Percentiles rank a stretch among this genome's conserved stretches.
These are phyloP conservation scores for Colletotrichum kahawae DNA, from an alignment of 2,329 filamentous ascomycete genomes.

Conservation along the genomic window DNA sequence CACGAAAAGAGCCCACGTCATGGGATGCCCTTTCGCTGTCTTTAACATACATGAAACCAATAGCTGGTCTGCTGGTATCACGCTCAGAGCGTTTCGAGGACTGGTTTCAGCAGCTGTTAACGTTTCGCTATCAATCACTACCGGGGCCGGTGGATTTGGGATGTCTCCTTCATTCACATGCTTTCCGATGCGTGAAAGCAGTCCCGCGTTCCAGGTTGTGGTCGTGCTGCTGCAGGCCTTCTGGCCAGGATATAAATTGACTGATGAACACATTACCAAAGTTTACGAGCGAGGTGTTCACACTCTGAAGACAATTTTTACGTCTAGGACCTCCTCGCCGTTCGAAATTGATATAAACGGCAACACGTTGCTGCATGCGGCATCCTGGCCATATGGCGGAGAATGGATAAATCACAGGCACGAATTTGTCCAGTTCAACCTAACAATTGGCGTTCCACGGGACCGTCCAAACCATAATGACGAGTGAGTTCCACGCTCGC, in stretches of 20 bases:
- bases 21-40: neutral
- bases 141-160: neutral
- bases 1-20: fast-evolving
- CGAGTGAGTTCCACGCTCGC: fast-evolving
- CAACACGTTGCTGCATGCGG: neutral
- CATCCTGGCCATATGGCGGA: fast-evolving
- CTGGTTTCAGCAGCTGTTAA: neutral
- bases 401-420: neutral
- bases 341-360: fast-evolving
- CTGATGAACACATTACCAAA: fast-evolving
- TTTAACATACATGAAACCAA: fast-evolving
- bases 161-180: neutral
- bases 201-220: neutral
- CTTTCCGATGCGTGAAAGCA: neutral
- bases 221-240: fast-evolving
- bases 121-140: neutral
- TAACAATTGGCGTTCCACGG: neutral
- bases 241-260: neutral
- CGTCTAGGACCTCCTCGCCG: neutral
- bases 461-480: neutral
- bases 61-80: neutral
- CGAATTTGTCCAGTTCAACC: too few relatives aligned
- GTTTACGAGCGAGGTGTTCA: neutral
- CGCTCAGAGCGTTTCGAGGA: neutral
- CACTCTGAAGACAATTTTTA: fast-evolving